Conservation (phyloP, 2,329 filamentous ascomycete species). For the Elsinoe arachidis region DNA sequence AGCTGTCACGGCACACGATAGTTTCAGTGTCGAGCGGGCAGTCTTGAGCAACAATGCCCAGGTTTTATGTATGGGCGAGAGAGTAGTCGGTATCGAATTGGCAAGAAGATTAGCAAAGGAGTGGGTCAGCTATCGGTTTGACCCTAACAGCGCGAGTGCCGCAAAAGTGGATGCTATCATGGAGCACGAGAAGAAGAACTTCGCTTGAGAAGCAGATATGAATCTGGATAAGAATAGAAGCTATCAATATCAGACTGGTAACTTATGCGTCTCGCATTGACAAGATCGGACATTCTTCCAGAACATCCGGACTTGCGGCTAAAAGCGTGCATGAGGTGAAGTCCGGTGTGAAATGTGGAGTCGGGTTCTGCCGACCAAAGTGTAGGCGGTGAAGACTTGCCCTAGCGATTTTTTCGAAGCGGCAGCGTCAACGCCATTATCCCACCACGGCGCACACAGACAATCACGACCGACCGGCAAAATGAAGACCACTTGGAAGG, state of each 20-base stretch:
- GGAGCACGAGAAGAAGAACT: conserved; percentile 39
- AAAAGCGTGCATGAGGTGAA: background rate
- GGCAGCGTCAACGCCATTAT: background rate
- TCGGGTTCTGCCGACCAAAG: too few relatives aligned
- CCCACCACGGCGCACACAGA: background rate
- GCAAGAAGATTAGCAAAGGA: conserved; percentile 68
- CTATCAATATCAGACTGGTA: background rate
- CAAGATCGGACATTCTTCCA: background rate
- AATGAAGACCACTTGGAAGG: conserved; percentile 55
- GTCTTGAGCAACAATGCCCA: conserved; percentile 80
- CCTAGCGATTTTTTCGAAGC: background rate
- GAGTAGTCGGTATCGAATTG: conserved; percentile 72
- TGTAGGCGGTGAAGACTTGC: too few relatives aligned
- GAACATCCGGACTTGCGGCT: background rate
- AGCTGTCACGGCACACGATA: conserved; percentile 84
- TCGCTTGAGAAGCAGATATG: conserved; percentile 12
- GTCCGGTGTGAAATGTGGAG: background rate
- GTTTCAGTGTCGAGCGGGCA: conserved; percentile 71
- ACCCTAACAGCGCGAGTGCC: conserved; percentile 55
- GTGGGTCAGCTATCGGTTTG: conserved; percentile 79
- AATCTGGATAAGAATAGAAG: background rate
- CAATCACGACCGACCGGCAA: conserved; percentile 18
- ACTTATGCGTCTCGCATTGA: conserved; percentile 2
- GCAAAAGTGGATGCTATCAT: conserved; percentile 45
- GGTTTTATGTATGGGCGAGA: conserved; percentile 77